phyloP scores from a whole-genome alignment of 371 early-diverging fungal genomes.

The Smittium mucronatum region DNA sequence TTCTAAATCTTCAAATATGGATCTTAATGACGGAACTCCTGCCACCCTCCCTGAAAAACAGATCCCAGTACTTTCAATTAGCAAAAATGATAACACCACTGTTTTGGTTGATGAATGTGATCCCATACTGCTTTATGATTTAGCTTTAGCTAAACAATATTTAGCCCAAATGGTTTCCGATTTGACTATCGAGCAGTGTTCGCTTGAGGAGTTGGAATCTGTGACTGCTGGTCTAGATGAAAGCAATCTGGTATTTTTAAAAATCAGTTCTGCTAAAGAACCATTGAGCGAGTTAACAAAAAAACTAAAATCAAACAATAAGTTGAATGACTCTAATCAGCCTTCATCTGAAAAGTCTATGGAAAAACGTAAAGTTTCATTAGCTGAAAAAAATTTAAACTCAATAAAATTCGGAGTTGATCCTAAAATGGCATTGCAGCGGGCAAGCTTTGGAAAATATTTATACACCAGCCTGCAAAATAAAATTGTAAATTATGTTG shows the following conservation, averaged over 20 bases:
- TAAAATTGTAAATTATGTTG: constrained; percentile 44
- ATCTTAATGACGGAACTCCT: not conserved
- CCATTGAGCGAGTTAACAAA: constrained; percentile 7
- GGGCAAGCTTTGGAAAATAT: constrained; percentile 50
- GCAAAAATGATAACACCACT: not conserved
- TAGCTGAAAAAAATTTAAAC: constrained; percentile 4
- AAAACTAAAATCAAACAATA: not conserved
- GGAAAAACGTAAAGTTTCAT: not conserved
- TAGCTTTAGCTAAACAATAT: constrained; percentile 73
- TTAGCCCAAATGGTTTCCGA: constrained; percentile 69
- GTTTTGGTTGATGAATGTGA: constrained; percentile 41
- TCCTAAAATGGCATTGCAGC: constrained; percentile 46
- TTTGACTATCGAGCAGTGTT: constrained; percentile 43
- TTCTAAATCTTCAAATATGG: not conserved
- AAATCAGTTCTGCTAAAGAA: constrained; percentile 4
- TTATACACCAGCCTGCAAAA: constrained; percentile 41
- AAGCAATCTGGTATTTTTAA: constrained; percentile 20
- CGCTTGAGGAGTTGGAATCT: constrained; percentile 37
- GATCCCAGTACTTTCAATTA: constrained; percentile 9
- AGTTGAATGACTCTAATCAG: not conserved
- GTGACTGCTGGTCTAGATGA: constrained; percentile 46
- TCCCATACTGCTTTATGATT: constrained; percentile 50
- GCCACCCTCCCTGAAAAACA: not conserved
- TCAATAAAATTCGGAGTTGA: constrained; percentile 46
- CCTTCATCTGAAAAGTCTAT: not conserved